Evolutionary conservation across 306 rosid species (phyloP).

Genomic region (Gleditsia sinensis): DNA sequence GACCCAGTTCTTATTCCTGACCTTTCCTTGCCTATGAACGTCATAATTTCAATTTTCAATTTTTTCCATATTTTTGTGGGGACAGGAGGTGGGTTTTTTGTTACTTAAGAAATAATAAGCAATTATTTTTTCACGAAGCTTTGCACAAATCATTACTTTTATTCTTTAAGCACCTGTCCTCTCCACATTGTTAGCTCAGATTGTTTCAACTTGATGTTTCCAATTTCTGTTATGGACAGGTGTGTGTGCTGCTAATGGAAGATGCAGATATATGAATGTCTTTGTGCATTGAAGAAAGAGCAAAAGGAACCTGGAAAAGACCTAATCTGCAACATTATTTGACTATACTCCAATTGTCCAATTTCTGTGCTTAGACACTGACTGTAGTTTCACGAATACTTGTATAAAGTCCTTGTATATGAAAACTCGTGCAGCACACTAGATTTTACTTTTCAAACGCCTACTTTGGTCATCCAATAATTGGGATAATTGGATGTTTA

Average conservation of each 20-base stretch:
- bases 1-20: background rate
- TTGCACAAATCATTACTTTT: background rate
- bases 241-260: conserved; percentile 71
- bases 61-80: background rate
- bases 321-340: conserved; percentile 46
- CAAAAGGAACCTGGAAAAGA: conserved; percentile 53
- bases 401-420: conserved; percentile 44
- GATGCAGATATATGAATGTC: conserved; percentile 77
- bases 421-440: conserved; percentile 34
- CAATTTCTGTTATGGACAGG: conserved; percentile 80
- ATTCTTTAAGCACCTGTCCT: conserved; percentile 18
- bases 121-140: background rate
- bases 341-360: conserved; percentile 31
- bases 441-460: conserved; percentile 26
- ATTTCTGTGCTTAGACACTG: conserved; percentile 48
- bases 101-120: background rate
- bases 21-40: background rate
- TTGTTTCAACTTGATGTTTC: conserved; percentile 85
- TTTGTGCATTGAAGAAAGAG: conserved; percentile 79
- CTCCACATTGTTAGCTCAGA: conserved; percentile 39
- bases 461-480: conserved; percentile 29
- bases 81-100: background rate
- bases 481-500: conserved; percentile 21
- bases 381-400: conserved; percentile 40
- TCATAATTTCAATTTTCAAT: background rate